These are phyloP conservation scores for Metarhizium guizhouense DNA, from an alignment of 2,329 filamentous ascomycete species.

Conservation along the genomic window DNA sequence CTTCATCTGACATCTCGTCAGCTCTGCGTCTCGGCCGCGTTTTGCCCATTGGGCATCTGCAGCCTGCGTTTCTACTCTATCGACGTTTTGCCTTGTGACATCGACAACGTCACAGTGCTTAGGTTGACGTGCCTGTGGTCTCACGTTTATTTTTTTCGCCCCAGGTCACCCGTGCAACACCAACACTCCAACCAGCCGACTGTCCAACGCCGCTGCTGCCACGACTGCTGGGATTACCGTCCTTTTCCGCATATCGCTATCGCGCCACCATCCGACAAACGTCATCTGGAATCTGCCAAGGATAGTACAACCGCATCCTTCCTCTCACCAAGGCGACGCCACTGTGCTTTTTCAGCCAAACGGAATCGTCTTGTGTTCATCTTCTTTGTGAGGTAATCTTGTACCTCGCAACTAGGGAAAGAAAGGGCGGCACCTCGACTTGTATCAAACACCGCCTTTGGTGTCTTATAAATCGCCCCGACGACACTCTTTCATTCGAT, in stretches of 20 bases:
- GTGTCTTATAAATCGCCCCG: neutral
- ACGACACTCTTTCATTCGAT: neutral
- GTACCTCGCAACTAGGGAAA: neutral
- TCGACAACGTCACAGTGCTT: constrained; percentile 4
- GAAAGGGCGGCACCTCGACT: neutral
- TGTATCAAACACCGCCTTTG: neutral
- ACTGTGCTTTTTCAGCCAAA: constrained; percentile 1
- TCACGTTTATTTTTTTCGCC: constrained; percentile 1
- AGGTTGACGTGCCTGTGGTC: constrained; percentile 2
- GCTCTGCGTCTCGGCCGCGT: constrained; percentile 1
- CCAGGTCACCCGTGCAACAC: constrained; percentile 1
- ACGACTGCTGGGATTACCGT: neutral
- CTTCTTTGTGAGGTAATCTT: neutral
- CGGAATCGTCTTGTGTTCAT: neutral
- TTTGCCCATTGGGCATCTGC: constrained; percentile 3
- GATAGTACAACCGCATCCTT: constrained; percentile 2
- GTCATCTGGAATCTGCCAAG: constrained; percentile 17
- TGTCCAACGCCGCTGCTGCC: neutral
- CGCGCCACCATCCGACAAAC: constrained; percentile 11
- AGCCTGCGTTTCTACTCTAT: neutral
- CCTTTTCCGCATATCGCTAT: constrained; percentile 6
- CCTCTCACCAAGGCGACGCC: constrained; percentile 6
- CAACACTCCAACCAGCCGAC: neutral
- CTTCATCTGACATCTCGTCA: neutral
- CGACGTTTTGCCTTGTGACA: constrained; percentile 1